Evolutionary conservation across 345 rosid genomes (phyloP), one percentile per base, ranked within the genome.

Genomic region (Carallia brachiata): DNA sequence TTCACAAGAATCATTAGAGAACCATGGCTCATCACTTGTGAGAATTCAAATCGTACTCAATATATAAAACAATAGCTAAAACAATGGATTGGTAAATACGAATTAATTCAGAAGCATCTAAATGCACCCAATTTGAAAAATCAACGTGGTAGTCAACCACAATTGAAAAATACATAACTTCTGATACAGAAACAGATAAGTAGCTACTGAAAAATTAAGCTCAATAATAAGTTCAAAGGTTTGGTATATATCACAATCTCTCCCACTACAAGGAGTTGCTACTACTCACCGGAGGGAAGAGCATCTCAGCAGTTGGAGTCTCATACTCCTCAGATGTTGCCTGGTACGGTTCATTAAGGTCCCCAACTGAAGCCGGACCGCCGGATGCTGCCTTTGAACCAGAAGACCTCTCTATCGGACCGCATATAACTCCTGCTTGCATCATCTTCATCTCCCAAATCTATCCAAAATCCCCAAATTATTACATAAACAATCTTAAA

Each of bases 371-470:
- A 54, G 92, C 82, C 58, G 81, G 80, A 48, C 83, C 90, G 37
- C 90, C 97, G 9, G 90, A 85, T 2, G 81, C 75, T 2, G 81
- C 73, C 87, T 83, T 92, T 30, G 81, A 72, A 44, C 73, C 86
- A 1, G 89, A 77, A 13, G 96, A 81, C 85, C 98, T 87, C 39
- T 89, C 97, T 17, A 85, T 84, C 2, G 92, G 91, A 61, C 89
- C 91, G 28, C 62, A 78, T 39, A 90, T 59, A 62, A 76, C 93
- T 56, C 91, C 89, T 23, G 99, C 98, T 78, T 89, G 94, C 88
- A 88, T 89, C 99, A 96, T 89, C 83, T 96, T 96, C 82, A 80
- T 66, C 78, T 90, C 99, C 99, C 99, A 96, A 58, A 90, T 81
- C 99, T 92, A 75, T 50, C 55, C 66, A 65, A 37, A 54, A 61